These are phyloP conservation scores for Boletus sensibilis DNA, from an alignment of 768 basidiomycete species.

Conservation along the genomic window DNA sequence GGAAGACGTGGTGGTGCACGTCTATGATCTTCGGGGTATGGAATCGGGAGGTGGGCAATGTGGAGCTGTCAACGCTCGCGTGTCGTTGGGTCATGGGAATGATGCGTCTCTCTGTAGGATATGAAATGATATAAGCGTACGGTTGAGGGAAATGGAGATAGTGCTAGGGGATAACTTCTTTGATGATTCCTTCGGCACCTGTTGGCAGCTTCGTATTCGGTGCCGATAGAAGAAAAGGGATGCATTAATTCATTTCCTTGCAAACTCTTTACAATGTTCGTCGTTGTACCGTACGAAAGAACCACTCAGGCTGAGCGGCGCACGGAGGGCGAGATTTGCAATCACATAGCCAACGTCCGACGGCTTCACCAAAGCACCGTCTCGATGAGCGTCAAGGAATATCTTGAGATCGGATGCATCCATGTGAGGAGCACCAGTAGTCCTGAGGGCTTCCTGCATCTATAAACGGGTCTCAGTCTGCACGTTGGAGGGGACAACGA, in stretches of 20 bases:
- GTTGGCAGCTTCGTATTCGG: conserved; percentile 17
- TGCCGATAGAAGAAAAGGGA: conserved; percentile 12
- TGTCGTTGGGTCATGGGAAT: conserved; percentile 16
- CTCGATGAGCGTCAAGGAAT: conserved; percentile 57
- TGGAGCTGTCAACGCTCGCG: background rate
- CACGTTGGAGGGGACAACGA: background rate
- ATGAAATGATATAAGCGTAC: conserved; percentile 1
- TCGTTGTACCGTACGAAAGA: conserved; percentile 81
- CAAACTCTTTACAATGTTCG: conserved; percentile 61
- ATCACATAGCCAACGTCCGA: conserved; percentile 77
- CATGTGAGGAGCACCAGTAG: conserved; percentile 54
- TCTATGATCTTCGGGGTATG: conserved; percentile 42
- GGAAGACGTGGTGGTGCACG: conserved; percentile 78
- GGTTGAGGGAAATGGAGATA: background rate
- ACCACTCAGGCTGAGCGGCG: conserved; percentile 63
- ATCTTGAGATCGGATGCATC: conserved; percentile 47
- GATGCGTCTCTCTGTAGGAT: background rate
- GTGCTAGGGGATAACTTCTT: conserved; percentile 4
- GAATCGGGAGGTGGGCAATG: background rate
- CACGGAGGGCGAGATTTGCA: conserved; percentile 68
- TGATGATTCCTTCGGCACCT: conserved; percentile 11
- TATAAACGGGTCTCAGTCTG: conserved; percentile 27
- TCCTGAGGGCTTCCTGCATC: conserved; percentile 70
- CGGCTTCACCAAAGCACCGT: conserved; percentile 73
- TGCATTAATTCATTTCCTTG: conserved; percentile 28